Evolutionary conservation across 371 early-diverging fungal genomes (phyloP), one percentile per base, ranked within the genome.

Genomic region (Mortierella sp.): DNA sequence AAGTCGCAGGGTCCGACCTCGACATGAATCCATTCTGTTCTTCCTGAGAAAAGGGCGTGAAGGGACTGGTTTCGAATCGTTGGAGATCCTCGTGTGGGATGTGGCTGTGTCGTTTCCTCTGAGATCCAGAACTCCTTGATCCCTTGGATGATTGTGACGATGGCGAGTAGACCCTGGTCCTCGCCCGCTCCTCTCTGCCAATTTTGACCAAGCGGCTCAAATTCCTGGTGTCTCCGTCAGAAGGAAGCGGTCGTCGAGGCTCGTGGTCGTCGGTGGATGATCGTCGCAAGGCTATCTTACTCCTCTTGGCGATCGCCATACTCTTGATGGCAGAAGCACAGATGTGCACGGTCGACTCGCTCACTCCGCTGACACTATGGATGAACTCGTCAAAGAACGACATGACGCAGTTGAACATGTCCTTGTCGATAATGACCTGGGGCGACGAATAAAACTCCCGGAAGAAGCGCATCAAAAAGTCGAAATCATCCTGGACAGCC

Each of bases 311-410:
- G 9, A 74, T 24, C 16, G 74, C 74, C 58, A 74, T 31, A 34
- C 44, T 67, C 68, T 74, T 74, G 48, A 74, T 74, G 11, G 74
- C 74, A 6, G 61, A 41, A 6, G 66, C 74, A 34, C 74, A 74
- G n/a, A 74, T 26, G 26, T 74, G 74, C 19, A 61, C 68, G 31
- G 68, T 58, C 1, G 74, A 74, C n/a, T 74, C 47, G 63, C 68
- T 58, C 43, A 74, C n/a, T 22, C 74, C 74, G 4, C 63, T 74
- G 47, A 74, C 74, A 4, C 68, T 58, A 29, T 74, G 74, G 48
- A 74, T 67, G 47, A 74, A 74, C 63, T 74, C 74, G 45, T 74
- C 74, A 58, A 74, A 74, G 40, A 74, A 74, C n/a, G 64, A 34
- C 47, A 74, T 67, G 16, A 74, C n/a, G 29, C 74, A 74, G 40